phyloP scores from a whole-genome alignment of 108 stramenopile species.

The Cyclotella atomus region DNA sequence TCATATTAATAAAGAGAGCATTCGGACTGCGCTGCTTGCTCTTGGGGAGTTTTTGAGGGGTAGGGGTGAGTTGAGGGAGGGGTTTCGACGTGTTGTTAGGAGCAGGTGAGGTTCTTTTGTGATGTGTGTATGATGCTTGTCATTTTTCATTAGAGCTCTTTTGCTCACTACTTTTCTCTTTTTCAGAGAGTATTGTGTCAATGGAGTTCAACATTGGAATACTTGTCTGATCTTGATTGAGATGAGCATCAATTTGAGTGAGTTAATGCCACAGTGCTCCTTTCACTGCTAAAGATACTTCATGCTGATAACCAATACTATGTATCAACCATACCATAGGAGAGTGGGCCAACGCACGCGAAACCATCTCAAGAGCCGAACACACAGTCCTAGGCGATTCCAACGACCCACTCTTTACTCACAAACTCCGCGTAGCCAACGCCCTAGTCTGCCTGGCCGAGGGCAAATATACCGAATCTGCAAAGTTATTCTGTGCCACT shows the following conservation, averaged over 20 bases:
- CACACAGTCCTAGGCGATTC: constrained; percentile 23
- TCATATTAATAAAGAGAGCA: constrained; percentile 81
- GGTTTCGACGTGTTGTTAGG: constrained; percentile 48
- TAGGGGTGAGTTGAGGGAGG: constrained; percentile 62
- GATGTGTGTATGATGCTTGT: not conserved
- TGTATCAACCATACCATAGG: not conserved
- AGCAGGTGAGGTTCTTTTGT: constrained; percentile 29
- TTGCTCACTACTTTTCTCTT: not conserved
- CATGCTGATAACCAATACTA: not conserved
- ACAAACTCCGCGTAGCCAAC: constrained; percentile 46
- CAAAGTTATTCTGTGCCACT: constrained; percentile 33
- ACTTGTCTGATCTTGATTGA: constrained; percentile 62
- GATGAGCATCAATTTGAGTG: constrained; percentile 55
- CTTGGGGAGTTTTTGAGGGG: constrained; percentile 54
- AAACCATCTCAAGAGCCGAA: constrained; percentile 43
- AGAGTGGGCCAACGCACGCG: constrained; percentile 38
- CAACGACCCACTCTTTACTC: constrained; percentile 31
- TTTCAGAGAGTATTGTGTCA: constrained; percentile 70
- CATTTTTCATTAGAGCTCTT: not conserved
- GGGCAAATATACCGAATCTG: constrained; percentile 43
- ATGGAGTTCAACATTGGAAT: constrained; percentile 58
- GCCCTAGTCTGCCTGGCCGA: constrained; percentile 50
- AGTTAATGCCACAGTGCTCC: too few relatives aligned
- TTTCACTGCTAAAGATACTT: too few relatives aligned
- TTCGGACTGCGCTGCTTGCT: constrained; percentile 70